Base-by-base conservation (phyloP, 2,329 filamentous ascomycete genomes). In the Diaporthe sp. region DNA sequence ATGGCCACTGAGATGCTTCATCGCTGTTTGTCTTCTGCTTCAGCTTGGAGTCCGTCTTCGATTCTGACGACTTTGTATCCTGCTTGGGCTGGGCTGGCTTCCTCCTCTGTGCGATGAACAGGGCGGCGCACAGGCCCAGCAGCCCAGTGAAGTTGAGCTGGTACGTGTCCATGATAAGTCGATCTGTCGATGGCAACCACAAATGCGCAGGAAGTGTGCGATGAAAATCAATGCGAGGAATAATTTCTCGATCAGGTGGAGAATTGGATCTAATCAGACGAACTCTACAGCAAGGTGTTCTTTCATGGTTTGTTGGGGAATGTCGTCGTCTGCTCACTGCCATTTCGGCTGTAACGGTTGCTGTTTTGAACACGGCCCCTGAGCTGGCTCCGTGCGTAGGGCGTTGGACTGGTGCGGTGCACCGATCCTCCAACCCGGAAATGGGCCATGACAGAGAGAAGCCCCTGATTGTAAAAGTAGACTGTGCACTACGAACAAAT, bases 81-180 rank as follows among this genome's bases (percentile, higher is more conserved):
- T 28, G 19, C 28, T 25, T 34, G 7, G 65, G 28, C 37, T 70
- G 55, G 28, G 58, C n/a, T 12, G 42, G 28, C 55, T 76, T 74
- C 73, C 79, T 60, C 34, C 65, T 70, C 72, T 81, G 78, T 37
- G 78, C 76, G 17, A 77, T 57, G 60, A 81, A 82, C 5, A 82
- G 77, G 4, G 65, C 78, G 53, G 79, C 81, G 74, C 82, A 84
- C 67, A 83, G 79, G 53, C 81, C 79, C 22, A 84, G 78, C 25
- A 85, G 78, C 75, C 78, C 79, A 3, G 80, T 77, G n/a, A 85
- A 79, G 77, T 82, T 84, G 71, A 80, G 75, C 74, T 82, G 81
- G 77, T 85, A 85, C n/a, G 79, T 79, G 74, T 83, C 82, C 75
- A 83, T 80, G 61, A 77, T 3, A 5, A 12, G 19, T 12, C 37